Evolutionary conservation across 768 basidiomycete genomes (phyloP).

Genomic region (Lentinula detonsa): DNA sequence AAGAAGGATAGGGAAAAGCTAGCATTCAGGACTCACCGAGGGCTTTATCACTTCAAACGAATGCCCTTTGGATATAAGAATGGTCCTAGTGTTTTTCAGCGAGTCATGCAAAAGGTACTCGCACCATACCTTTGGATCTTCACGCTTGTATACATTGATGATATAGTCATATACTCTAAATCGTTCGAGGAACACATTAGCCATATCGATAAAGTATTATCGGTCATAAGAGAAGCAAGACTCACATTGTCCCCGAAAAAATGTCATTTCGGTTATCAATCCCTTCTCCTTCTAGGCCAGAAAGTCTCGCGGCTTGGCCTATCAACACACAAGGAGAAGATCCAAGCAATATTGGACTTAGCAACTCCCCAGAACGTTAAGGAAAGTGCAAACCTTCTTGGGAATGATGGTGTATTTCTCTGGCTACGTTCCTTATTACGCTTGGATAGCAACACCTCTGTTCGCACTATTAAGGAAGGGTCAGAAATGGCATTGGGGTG

Average conservation of each 20-base stretch:
- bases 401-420: constrained; percentile 24
- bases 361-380: constrained; percentile 8
- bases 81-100: too few relatives aligned
- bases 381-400: constrained; percentile 15
- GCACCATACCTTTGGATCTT: too few relatives aligned
- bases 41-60: too few relatives aligned
- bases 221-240: constrained; percentile 10
- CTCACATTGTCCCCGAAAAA: constrained; percentile 20
- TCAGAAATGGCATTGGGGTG: background rate
- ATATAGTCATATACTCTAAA: too few relatives aligned
- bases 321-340: constrained; percentile 15
- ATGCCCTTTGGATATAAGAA: too few relatives aligned
- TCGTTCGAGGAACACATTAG: constrained; percentile 14
- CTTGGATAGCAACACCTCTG: constrained; percentile 11
- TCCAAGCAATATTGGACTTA: constrained; percentile 13
- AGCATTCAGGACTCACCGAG: too few relatives aligned
- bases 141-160: too few relatives aligned
- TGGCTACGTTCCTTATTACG: constrained; percentile 19
- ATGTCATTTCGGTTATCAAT: constrained; percentile 17
- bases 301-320: constrained; percentile 12
- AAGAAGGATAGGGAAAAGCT: too few relatives aligned
- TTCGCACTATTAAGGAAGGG: background rate
- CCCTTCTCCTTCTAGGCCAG: constrained; percentile 11
- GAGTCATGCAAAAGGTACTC: too few relatives aligned
- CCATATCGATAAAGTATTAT: constrained; percentile 13